Conservation (phyloP, 2,329 filamentous ascomycete genomes). For the Xylaria sp. region DNA sequence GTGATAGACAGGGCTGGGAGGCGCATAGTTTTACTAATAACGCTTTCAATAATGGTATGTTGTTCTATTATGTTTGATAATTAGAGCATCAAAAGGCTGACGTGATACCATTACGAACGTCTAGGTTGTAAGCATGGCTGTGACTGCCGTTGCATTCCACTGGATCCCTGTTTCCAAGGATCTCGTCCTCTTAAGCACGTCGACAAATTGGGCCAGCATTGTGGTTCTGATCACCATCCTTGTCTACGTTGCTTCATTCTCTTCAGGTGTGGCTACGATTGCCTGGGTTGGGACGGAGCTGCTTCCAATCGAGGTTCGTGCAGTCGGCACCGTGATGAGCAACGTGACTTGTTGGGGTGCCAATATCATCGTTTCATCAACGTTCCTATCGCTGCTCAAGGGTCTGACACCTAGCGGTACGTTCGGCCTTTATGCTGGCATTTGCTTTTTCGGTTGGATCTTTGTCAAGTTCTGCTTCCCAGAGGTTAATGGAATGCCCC, state of each 20-base stretch:
- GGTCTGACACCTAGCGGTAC: conserved; percentile 56
- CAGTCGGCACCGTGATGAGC: conserved; percentile 56
- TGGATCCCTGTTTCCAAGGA: conserved; percentile 56
- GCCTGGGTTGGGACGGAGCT: conserved; percentile 57
- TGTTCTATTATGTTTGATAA: not conserved
- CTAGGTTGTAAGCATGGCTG: conserved; percentile 33
- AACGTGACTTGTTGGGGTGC: conserved; percentile 55
- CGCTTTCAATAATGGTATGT: conserved; percentile 25
- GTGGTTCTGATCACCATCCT: conserved; percentile 56
- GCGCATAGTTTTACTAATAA: conserved; percentile 52
- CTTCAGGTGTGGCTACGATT: conserved; percentile 54
- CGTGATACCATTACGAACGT: not conserved
- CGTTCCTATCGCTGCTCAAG: conserved; percentile 59
- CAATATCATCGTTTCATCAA: conserved; percentile 58
- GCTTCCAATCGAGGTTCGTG: conserved; percentile 57
- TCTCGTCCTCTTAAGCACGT: conserved; percentile 44
- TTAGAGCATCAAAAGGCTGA: not conserved
- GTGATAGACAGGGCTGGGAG: conserved; percentile 56
- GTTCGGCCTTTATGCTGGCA: conserved; percentile 60
- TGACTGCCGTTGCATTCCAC: conserved; percentile 54
- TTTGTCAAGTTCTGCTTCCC: conserved; percentile 59
- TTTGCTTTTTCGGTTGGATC: conserved; percentile 58
- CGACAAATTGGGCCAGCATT: conserved; percentile 50
- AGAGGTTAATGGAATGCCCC: conserved; percentile 60
- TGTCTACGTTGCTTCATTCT: conserved; percentile 56